Evolutionary conservation across 305 asterid species (phyloP), one percentile per base, ranked within the genome.

Genomic region (Striga hermonthica): DNA sequence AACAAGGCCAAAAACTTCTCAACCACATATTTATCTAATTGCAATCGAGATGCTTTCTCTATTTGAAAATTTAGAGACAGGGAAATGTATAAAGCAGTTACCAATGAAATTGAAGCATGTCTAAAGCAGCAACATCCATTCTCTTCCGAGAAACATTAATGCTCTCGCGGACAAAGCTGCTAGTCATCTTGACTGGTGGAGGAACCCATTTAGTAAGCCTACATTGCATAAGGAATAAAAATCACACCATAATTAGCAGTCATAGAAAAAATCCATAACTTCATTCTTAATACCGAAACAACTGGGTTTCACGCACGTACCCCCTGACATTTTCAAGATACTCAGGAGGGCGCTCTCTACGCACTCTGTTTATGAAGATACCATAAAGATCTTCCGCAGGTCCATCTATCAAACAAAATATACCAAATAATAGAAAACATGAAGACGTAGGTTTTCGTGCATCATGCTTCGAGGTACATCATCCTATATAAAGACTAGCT

Each of bases 101-200:
- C 99, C 99, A 93, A 75, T 93, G 99, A 80, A 93, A 88, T 82
- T 93, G 99, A 83, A 90, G 99, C 99, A 93, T 93, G 80, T 90
- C 99, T 71, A 93, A 74, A 47, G 87, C 71, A 44, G 87, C 68
- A 72, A 91, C 96, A 76, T 91, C 98, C 98, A 91, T 91, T 82
- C 98, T 87, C 79, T 78, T 87, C 4, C 84, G 74, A 6, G 99
- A 93, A 57, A 84, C 86, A 49, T 93, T 66, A 58, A 93, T 84
- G 83, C 84, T 87, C n/a, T 88, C 81, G 11, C 82, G 77, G 61
- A 93, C 99, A 57, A 66, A 86, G 81, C 81, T 86, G 40, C 90
- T 69, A 8, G 96, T 90, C 99, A 93, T 93, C 91, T 88, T 93
- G 72, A 90, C 97, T 0, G 99, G 97, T 43, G 97, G 95, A 52